A percentile compares a stretch with the other conserved stretches of the same genome.
Evolutionary conservation across 805 yeast genomes (phyloP).

Genomic region (Candida loeiensis): DNA sequence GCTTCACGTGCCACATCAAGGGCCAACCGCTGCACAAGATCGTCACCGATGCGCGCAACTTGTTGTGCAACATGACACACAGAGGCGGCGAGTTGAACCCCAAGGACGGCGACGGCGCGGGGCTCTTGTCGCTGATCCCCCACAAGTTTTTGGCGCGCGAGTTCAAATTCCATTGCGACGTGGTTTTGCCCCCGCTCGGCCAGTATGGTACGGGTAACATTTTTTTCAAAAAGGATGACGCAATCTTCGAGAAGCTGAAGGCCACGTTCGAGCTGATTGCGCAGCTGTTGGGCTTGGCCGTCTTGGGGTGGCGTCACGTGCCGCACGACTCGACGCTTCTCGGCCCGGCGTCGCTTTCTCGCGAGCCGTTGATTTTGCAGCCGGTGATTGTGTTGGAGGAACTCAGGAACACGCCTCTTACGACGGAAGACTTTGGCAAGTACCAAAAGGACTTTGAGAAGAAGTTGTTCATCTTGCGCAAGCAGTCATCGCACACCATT

Average conservation of each 20-base stretch:
- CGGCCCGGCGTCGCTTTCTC: conserved; percentile 90
- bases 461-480: conserved; percentile 79
- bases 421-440: conserved; percentile 53
- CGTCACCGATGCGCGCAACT: conserved; percentile 81
- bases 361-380: conserved; percentile 89
- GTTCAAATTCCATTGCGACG: conserved; percentile 64
- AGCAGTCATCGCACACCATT: conserved; percentile 84
- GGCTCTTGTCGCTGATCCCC: conserved; percentile 89
- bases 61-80: conserved; percentile 96
- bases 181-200: conserved; percentile 71
- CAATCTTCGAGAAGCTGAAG: conserved; percentile 65
- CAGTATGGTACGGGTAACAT: conserved; percentile 95
- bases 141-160: conserved; percentile 84
- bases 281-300: conserved; percentile 65
- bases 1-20: conserved; percentile 92
- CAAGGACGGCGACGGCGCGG: conserved; percentile 98
- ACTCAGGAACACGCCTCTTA: conserved; percentile 23
- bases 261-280: conserved; percentile 82
- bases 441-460: conserved; percentile 72
- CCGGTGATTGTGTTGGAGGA: conserved; percentile 77
- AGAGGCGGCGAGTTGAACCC: conserved; percentile 99
- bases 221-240: conserved; percentile 83
- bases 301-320: conserved; percentile 91
- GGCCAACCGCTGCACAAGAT: conserved; percentile 87
- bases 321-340: conserved; percentile 92